Base-by-base conservation (phyloP, 768 basidiomycete genomes). In the Leccinum disarticulatum region DNA sequence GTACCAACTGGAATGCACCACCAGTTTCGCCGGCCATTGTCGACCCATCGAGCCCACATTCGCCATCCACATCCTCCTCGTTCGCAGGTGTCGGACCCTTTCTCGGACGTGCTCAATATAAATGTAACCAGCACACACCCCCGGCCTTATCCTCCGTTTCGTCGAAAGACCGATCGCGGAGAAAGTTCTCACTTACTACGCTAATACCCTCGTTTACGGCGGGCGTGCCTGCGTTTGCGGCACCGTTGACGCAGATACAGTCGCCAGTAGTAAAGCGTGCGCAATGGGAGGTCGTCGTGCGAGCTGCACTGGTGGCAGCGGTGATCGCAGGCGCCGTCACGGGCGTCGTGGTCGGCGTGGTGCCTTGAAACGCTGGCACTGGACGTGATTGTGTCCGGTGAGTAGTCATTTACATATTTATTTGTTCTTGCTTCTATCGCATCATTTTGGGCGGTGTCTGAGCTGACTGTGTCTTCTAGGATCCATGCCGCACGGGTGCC, bases 211-310 rank as follows among this genome's bases (percentile, higher is more conserved):
- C 72, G 25, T 74, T 75, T 36, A 74, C 70, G 27, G 63, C 65
- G 19, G 72, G 70, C 11, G 89, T 91, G 15, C 90, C 90, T 2
- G 84, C 88, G 48, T 92, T 92, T 62, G 81, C 84, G 19, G 75
- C 82, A 22, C 87, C 89, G 33, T 74, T 93, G 58, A 91, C 91
- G 47, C 80, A 79, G 43, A 78, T 93, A 22, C 78, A 88, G 53
- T 88, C 82, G 60, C 86, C 88, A 15, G 79, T 87, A 57, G 83
- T 92, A 54, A 80, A 83, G 54, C 80, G 91, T n/a, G 89, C 84
- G 3, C 91, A 93, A 65, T 93, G 91, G 91, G 90, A 92, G 73
- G 87, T 93, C 30, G 88, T 92, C 31, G 76, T 88, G 28, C 77
- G 88, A 38, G 87, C 86, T 3, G 78, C 77, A 48, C 30, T 76